Percentiles rank a stretch among this genome's conserved stretches.
Conservation (phyloP, 2,329 filamentous ascomycete species). For the Botrytis sinoallii region DNA sequence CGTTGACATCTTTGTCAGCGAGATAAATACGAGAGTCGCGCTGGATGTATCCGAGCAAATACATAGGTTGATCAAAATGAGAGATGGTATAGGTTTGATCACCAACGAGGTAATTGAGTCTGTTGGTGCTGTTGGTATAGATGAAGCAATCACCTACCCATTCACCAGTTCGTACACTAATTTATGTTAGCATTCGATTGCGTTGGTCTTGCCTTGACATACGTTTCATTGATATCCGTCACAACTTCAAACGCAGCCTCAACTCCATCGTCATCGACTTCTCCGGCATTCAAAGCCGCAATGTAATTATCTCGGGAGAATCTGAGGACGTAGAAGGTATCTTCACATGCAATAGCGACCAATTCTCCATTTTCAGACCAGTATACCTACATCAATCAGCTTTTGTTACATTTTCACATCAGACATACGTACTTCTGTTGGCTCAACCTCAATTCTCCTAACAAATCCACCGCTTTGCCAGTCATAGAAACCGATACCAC, state of each 20-base stretch:
- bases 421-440: slow-evolving; percentile 42
- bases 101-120: slow-evolving; percentile 94
- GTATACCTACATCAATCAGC: slow-evolving; percentile 61
- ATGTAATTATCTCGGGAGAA: slow-evolving; percentile 88
- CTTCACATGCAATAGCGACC: slow-evolving; percentile 88
- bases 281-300: slow-evolving; percentile 75
- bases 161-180: slow-evolving; percentile 83
- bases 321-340: slow-evolving; percentile 89
- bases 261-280: slow-evolving; percentile 81
- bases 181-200: slow-evolving; percentile 28
- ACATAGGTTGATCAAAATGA: slow-evolving; percentile 94
- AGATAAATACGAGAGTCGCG: slow-evolving; percentile 94
- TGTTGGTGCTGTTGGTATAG: slow-evolving; percentile 95
- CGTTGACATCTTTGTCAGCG: slow-evolving; percentile 89
- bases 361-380: slow-evolving; percentile 97
- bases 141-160: slow-evolving; percentile 99
- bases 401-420: not conserved
- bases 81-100: slow-evolving; percentile 98
- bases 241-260: slow-evolving; percentile 96
- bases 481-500: slow-evolving; percentile 93
- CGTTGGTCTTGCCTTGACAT: slow-evolving; percentile 32
- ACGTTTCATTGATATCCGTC: slow-evolving; percentile 90
- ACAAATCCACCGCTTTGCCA: slow-evolving; percentile 89
- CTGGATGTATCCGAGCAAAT: slow-evolving; percentile 91
- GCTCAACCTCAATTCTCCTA: slow-evolving; percentile 81